Evolutionary conservation across 345 rosid species (phyloP).

Genomic region (Lepidium didymum): DNA sequence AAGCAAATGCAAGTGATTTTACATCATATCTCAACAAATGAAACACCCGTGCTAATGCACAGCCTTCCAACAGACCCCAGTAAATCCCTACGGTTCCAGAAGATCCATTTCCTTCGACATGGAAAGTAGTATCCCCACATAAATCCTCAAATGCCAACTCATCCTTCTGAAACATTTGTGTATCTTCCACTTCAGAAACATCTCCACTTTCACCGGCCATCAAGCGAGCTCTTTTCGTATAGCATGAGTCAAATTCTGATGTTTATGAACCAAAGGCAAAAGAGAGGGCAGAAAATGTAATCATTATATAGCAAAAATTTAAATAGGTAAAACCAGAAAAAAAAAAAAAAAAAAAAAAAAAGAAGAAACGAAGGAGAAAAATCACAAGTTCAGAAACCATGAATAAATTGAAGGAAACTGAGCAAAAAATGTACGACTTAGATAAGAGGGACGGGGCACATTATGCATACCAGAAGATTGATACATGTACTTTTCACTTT

Average conservation of each 20-base stretch:
- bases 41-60: conserved; percentile 65
- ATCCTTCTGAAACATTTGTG: conserved; percentile 39
- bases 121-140: conserved; percentile 52
- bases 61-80: conserved; percentile 87
- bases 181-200: conserved; percentile 53
- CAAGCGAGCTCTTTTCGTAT: conserved; percentile 70
- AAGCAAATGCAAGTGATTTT: conserved; percentile 67
- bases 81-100: conserved; percentile 33
- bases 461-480: conserved; percentile 63
- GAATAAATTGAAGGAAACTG: neutral
- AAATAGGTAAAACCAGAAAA: neutral
- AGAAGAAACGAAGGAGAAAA: neutral
- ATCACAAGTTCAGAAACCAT: conserved; percentile 4
- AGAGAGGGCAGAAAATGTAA: conserved; percentile 10
- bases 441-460: neutral
- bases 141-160: conserved; percentile 70
- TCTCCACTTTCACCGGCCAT: conserved; percentile 61
- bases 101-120: conserved; percentile 36
- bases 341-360: neutral
- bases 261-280: conserved; percentile 20
- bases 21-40: conserved; percentile 79
- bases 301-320: neutral
- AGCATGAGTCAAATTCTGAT: conserved; percentile 55
- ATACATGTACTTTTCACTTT: conserved; percentile 65
- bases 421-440: neutral